A percentile compares a stretch with the other conserved stretches of the same genome.
phyloP scores from a whole-genome alignment of 345 rosid genomes.

The Populus euphratica region DNA sequence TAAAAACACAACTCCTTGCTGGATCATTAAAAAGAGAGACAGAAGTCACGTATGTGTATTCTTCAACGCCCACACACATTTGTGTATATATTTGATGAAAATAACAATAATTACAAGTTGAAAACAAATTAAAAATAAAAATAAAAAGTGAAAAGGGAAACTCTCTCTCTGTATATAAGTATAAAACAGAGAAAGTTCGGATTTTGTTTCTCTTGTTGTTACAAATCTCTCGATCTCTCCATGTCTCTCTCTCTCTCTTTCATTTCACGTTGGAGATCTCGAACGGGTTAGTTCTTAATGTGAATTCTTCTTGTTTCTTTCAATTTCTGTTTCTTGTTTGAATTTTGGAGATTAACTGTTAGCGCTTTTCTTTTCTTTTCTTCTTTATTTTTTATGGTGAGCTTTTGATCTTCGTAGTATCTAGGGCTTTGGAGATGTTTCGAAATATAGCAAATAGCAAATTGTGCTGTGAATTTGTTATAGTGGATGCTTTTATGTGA shows the following conservation, averaged over 20 bases:
- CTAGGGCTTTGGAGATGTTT: neutral
- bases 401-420: neutral
- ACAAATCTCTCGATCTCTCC: slow-evolving; percentile 35
- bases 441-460: neutral
- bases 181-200: slow-evolving; percentile 38
- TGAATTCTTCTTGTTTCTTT: neutral
- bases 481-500: neutral
- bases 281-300: slow-evolving; percentile 13
- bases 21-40: neutral
- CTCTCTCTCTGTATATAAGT: neutral
- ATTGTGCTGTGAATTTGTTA: neutral
- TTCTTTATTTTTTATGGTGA: neutral
- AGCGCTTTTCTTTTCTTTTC: neutral
- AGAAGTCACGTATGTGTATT: neutral
- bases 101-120: neutral
- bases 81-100: neutral
- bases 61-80: neutral
- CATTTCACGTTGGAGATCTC: slow-evolving; percentile 8
- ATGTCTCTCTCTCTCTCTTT: slow-evolving; percentile 1
- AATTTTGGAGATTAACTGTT: neutral
- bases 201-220: slow-evolving; percentile 43
- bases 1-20: neutral
- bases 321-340: neutral
- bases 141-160: slow-evolving; percentile 6
- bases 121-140: slow-evolving; percentile 5